Conservation (phyloP, 108 stramenopile genomes). For the Cyclotella baltica region DNA sequence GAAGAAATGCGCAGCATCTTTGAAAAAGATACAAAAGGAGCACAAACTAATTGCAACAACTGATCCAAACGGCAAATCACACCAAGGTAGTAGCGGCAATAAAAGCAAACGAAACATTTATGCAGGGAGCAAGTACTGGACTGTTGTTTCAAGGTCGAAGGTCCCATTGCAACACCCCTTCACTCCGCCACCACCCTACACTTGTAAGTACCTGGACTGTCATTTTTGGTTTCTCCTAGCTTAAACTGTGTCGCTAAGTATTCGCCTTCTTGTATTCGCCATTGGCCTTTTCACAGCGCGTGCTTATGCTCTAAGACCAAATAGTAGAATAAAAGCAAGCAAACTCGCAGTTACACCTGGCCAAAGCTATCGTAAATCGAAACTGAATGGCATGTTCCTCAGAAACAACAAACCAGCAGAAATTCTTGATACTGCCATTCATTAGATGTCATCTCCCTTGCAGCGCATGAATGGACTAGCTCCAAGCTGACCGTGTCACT, state of each 20-base stretch:
- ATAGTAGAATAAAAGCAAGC: slow-evolving; percentile 30
- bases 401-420: neutral
- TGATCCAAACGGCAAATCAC: neutral
- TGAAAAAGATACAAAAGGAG: slow-evolving; percentile 1
- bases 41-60: neutral
- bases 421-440: too few relatives aligned
- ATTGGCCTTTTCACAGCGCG: neutral
- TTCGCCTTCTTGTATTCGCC: neutral
- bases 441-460: too few relatives aligned
- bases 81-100: neutral
- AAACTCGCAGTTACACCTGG: slow-evolving; percentile 23
- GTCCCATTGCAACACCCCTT: slow-evolving; percentile 52
- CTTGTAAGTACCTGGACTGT: neutral
- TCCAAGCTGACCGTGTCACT: too few relatives aligned
- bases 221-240: neutral
- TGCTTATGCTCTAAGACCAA: neutral
- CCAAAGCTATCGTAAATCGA: neutral
- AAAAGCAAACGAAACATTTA: slow-evolving; percentile 24
- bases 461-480: too few relatives aligned
- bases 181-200: slow-evolving; percentile 70
- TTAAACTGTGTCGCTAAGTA: neutral
- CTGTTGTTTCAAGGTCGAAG: slow-evolving; percentile 53
- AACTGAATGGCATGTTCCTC: neutral
- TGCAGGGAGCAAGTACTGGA: slow-evolving; percentile 69
- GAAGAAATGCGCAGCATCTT: slow-evolving; percentile 36